A percentile compares a stretch with the other conserved stretches of the same genome.
Conservation (phyloP, 2,329 filamentous ascomycete species). For the Stemphylium beticola region DNA sequence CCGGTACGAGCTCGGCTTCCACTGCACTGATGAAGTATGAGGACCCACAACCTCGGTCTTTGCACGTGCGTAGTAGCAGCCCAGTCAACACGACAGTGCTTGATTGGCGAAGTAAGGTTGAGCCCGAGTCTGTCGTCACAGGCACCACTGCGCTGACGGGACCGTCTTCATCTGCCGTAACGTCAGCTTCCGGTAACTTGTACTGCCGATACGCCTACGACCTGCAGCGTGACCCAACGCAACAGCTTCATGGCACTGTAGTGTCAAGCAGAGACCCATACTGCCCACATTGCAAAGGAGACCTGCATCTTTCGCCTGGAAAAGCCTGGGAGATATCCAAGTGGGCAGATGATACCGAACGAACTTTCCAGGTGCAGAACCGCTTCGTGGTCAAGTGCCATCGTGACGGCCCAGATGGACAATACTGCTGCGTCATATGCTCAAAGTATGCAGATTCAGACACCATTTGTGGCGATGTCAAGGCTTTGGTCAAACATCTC, state of each 20-base stretch:
- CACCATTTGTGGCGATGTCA: constrained; percentile 47
- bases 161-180: constrained; percentile 27
- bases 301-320: constrained; percentile 40
- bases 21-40: constrained; percentile 33
- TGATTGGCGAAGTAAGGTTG: constrained; percentile 24
- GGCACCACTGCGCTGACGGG: constrained; percentile 35
- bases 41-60: constrained; percentile 9
- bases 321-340: constrained; percentile 47
- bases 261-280: constrained; percentile 31
- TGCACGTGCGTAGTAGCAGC: constrained; percentile 20
- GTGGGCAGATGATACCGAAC: constrained; percentile 36
- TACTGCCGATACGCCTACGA: constrained; percentile 44
- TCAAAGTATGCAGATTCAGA: constrained; percentile 30
- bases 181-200: constrained; percentile 23
- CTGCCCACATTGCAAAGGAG: constrained; percentile 41
- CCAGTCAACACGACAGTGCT: constrained; percentile 37
- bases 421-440: constrained; percentile 45
- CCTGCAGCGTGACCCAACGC: constrained; percentile 37
- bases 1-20: constrained; percentile 24
- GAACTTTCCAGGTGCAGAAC: constrained; percentile 43
- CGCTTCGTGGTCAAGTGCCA: constrained; percentile 49
- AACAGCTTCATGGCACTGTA: constrained; percentile 35
- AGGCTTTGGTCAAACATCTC: constrained; percentile 44
- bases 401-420: constrained; percentile 38
- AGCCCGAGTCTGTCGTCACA: constrained; percentile 23